Evolutionary conservation across 2,329 filamentous ascomycete species (phyloP).

Genomic region (Penicillium concentricum): DNA sequence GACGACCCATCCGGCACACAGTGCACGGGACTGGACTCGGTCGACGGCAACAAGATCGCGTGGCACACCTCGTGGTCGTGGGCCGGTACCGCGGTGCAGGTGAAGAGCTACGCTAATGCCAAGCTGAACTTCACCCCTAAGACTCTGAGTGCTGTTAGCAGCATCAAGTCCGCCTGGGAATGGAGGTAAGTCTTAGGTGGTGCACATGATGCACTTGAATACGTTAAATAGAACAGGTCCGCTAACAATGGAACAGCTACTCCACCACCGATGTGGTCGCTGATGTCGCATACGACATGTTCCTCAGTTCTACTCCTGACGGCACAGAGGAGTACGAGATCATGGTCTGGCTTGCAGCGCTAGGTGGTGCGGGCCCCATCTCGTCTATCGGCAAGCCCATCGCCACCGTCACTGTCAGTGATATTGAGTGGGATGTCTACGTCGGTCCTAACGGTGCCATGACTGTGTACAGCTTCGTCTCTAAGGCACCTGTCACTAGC

Average conservation of each 20-base stretch:
- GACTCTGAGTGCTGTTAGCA: constrained; percentile 37
- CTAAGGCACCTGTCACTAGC: constrained; percentile 46
- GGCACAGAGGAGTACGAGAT: constrained; percentile 58
- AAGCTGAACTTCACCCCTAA: constrained; percentile 39
- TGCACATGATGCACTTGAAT: not conserved
- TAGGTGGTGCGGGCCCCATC: constrained; percentile 60
- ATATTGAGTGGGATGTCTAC: constrained; percentile 58
- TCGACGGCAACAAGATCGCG: constrained; percentile 36
- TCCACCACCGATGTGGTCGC: constrained; percentile 51
- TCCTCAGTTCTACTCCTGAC: constrained; percentile 52
- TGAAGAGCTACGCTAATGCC: constrained; percentile 51
- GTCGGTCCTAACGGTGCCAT: constrained; percentile 59
- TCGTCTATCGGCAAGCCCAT: constrained; percentile 49
- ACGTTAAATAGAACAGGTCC: not conserved
- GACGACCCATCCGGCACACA: constrained; percentile 41
- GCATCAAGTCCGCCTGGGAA: constrained; percentile 47
- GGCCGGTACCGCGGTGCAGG: constrained; percentile 40
- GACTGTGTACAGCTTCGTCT: constrained; percentile 61
- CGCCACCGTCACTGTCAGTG: constrained; percentile 55
- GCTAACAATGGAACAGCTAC: constrained; percentile 38
- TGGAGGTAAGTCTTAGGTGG: constrained; percentile 37
- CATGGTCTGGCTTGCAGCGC: constrained; percentile 64
- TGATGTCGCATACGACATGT: constrained; percentile 63
- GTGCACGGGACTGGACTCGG: constrained; percentile 44
- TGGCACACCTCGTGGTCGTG: constrained; percentile 50